phyloP scores from a whole-genome alignment of 768 basidiomycete species.

The Lentinula sp. region DNA sequence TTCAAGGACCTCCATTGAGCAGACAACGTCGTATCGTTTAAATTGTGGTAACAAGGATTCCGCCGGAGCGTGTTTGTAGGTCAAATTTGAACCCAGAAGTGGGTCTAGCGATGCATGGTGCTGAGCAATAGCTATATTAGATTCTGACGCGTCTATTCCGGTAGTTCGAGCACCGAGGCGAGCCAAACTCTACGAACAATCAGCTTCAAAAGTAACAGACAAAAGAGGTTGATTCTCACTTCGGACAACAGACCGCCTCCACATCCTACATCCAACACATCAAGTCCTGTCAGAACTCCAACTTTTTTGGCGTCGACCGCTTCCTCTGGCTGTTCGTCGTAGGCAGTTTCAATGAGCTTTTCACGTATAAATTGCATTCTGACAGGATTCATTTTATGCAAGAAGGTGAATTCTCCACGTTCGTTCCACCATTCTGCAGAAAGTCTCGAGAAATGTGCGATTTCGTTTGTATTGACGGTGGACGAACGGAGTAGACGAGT shows the following conservation, averaged over 20 bases:
- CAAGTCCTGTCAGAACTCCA: slow-evolving; percentile 52
- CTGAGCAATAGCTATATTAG: slow-evolving; percentile 82
- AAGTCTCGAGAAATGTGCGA: slow-evolving; percentile 83
- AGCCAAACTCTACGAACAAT: slow-evolving; percentile 61
- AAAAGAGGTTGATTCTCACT: slow-evolving; percentile 32
- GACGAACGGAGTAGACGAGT: slow-evolving; percentile 16
- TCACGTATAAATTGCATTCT: slow-evolving; percentile 78
- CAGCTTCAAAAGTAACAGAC: background rate
- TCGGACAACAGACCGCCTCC: slow-evolving; percentile 93
- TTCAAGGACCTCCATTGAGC: slow-evolving; percentile 97
- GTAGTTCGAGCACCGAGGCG: slow-evolving; percentile 82
- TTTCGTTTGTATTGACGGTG: slow-evolving; percentile 72
- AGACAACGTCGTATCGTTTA: slow-evolving; percentile 83
- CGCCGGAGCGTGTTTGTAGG: slow-evolving; percentile 69
- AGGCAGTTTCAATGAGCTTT: slow-evolving; percentile 60
- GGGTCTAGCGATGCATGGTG: slow-evolving; percentile 81
- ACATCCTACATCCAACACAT: slow-evolving; percentile 89
- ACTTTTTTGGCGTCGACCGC: slow-evolving; percentile 20
- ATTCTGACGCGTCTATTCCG: slow-evolving; percentile 87
- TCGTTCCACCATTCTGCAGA: slow-evolving; percentile 97
- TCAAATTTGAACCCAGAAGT: slow-evolving; percentile 31
- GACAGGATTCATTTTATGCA: slow-evolving; percentile 95
- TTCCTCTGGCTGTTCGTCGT: slow-evolving; percentile 43
- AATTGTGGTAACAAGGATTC: slow-evolving; percentile 65
- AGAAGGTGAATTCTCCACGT: slow-evolving; percentile 77